A percentile compares a stretch with the other conserved stretches of the same genome.
These are phyloP conservation scores for Endocarpon pusillum DNA, from an alignment of 495 filamentous ascomycete genomes.

Conservation along the genomic window DNA sequence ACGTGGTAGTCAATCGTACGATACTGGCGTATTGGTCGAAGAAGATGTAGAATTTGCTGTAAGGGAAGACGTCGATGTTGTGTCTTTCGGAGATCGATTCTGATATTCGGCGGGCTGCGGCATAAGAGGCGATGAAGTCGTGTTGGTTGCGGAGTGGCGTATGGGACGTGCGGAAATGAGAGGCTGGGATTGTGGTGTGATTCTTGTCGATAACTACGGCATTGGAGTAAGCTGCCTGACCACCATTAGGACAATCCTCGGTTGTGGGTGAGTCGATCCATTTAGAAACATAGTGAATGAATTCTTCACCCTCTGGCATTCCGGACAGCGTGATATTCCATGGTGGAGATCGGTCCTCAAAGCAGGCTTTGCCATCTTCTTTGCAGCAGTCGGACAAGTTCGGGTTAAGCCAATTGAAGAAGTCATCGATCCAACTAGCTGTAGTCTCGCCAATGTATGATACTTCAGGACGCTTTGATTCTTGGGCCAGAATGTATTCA, in stretches of 20 bases:
- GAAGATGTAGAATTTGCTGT: constrained; percentile 94
- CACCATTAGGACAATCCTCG: constrained; percentile 70
- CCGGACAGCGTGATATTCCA: constrained; percentile 82
- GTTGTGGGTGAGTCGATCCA: constrained; percentile 72
- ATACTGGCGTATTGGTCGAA: constrained; percentile 93
- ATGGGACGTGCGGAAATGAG: constrained; percentile 83
- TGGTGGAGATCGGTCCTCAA: constrained; percentile 49
- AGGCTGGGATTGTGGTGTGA: constrained; percentile 47
- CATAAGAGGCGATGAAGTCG: constrained; percentile 88
- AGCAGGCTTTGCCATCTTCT: constrained; percentile 52
- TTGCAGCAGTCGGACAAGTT: constrained; percentile 70
- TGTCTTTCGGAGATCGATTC: constrained; percentile 48
- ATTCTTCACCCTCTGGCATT: constrained; percentile 86
- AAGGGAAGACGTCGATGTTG: constrained; percentile 72
- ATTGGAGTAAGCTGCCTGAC: constrained; percentile 69
- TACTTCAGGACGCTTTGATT: constrained; percentile 74
- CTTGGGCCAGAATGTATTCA: constrained; percentile 75
- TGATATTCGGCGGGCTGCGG: constrained; percentile 79
- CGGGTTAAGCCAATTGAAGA: constrained; percentile 88
- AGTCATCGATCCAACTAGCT: constrained; percentile 94
- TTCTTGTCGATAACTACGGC: constrained; percentile 65
- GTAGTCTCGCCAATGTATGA: constrained; percentile 86
- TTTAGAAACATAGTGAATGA: constrained; percentile 62
- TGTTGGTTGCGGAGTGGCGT: constrained; percentile 68
- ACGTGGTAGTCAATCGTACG: constrained; percentile 53